These are phyloP conservation scores for Brachypodium distachyon DNA, from an alignment of 202 grass and related monocot genomes.

Conservation along the genomic window DNA sequence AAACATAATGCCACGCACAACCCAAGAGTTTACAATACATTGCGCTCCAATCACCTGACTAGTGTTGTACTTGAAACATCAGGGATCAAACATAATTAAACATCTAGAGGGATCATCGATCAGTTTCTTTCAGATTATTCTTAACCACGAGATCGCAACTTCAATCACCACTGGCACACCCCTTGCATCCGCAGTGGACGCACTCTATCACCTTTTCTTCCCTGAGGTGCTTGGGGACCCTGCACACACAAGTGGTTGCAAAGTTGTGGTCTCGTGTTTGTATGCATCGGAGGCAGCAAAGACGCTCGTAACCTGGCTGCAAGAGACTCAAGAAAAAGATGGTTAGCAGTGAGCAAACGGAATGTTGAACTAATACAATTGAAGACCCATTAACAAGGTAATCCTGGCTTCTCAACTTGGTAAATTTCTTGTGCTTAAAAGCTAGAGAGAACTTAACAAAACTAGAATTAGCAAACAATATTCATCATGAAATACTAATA, in stretches of 20 bases:
- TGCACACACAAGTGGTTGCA: constrained; percentile 51
- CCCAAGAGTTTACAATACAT: not conserved
- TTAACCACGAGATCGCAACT: not conserved
- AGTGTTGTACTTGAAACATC: not conserved
- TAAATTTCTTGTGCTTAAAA: not conserved
- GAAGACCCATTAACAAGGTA: not conserved
- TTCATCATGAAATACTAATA: not conserved
- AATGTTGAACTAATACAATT: not conserved
- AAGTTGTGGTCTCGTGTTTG: constrained; percentile 84
- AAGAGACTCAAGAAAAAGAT: not conserved
- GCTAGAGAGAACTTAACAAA: not conserved
- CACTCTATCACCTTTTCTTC: constrained; percentile 64
- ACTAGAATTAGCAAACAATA: not conserved
- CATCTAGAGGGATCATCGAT: not conserved
- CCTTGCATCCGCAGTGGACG: constrained; percentile 56
- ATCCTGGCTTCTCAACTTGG: not conserved
- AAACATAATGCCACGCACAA: not conserved
- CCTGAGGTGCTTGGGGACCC: constrained; percentile 53
- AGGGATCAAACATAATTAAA: not conserved
- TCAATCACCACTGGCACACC: constrained; percentile 62
- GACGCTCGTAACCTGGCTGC: constrained; percentile 55
- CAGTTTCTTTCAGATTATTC: not conserved
- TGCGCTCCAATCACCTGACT: not conserved
- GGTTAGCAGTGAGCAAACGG: not conserved
- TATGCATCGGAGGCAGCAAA: constrained; percentile 59